These are phyloP conservation scores for Phytopythium vexans DNA, from an alignment of 352 stramenopile species.

Conservation along the genomic window DNA sequence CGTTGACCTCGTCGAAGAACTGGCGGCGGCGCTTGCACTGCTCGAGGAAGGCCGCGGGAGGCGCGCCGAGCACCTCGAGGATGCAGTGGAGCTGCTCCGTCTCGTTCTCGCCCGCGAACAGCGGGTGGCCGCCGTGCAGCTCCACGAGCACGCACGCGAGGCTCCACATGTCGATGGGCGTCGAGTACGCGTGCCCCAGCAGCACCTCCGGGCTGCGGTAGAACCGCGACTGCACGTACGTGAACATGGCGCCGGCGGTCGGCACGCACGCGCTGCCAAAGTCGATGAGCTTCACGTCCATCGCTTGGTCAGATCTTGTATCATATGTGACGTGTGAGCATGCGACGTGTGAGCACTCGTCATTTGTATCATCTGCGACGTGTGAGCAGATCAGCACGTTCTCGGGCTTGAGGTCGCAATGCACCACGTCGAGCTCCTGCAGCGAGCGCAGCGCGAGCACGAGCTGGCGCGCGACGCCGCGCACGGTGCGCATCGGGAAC, in stretches of 20 bases:
- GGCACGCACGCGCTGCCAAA: constrained; percentile 96
- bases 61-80: constrained; percentile 70
- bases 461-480: constrained; percentile 87
- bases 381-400: constrained; percentile 83
- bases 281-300: constrained; percentile 91
- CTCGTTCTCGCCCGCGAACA: constrained; percentile 87
- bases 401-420: constrained; percentile 98
- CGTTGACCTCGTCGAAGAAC: constrained; percentile 57
- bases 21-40: constrained; percentile 54
- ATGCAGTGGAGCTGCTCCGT: constrained; percentile 84
- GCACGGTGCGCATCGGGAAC: constrained; percentile 87
- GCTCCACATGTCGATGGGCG: constrained; percentile 90
- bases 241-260: constrained; percentile 84
- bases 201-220: constrained; percentile 98
- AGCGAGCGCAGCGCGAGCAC: constrained; percentile 77
- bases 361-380: too few species aligned
- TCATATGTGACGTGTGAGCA: constrained; percentile 3
- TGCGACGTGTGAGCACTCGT: too few species aligned
- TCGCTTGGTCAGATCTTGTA: constrained; percentile 8
- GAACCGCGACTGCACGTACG: constrained; percentile 98
- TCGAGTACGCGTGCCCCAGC: constrained; percentile 85
- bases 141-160: constrained; percentile 86
- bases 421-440: constrained; percentile 86
- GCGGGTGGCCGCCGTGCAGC: constrained; percentile 69
- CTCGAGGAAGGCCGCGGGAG: constrained; percentile 36